These are phyloP conservation scores for Phytophthora idaei DNA, from an alignment of 352 stramenopile species.

Conservation along the genomic window DNA sequence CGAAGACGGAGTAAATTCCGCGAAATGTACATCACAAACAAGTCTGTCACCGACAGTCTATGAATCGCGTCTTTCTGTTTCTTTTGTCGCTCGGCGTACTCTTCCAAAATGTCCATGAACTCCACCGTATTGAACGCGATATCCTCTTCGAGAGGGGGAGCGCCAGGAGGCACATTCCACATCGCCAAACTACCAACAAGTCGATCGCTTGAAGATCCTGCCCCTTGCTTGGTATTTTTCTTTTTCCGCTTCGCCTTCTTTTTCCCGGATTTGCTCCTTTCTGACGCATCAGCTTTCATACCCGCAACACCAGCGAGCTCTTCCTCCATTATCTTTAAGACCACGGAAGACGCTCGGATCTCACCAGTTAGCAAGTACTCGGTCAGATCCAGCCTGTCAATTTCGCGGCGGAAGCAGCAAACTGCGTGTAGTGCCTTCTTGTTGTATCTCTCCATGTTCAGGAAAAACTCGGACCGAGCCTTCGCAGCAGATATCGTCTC, in stretches of 20 bases:
- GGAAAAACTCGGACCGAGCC: constrained; percentile 20
- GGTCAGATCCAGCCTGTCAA: constrained; percentile 24
- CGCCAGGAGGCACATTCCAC: background rate
- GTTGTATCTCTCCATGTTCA: constrained; percentile 22
- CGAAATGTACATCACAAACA: constrained; percentile 32
- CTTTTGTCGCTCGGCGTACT: background rate
- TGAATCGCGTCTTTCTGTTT: background rate
- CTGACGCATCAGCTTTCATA: background rate
- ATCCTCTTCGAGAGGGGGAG: background rate
- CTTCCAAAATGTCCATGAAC: background rate
- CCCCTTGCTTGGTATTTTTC: background rate
- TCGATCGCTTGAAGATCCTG: too few relatives aligned
- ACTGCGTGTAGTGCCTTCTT: background rate
- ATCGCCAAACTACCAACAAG: constrained; percentile 1
- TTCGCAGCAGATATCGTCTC: constrained; percentile 24
- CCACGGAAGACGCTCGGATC: constrained; percentile 9
- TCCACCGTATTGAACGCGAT: constrained; percentile 1
- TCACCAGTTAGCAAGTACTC: constrained; percentile 34
- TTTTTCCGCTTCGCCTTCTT: constrained; percentile 19
- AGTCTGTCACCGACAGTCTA: constrained; percentile 26
- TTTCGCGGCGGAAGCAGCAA: constrained; percentile 20
- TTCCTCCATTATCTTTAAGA: constrained; percentile 5
- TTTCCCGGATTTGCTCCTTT: background rate
- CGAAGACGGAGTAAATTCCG: constrained; percentile 27
- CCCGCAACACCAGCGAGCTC: background rate